Conservation (phyloP, 345 rosid species). For the Diplotaxis tenuifolia region DNA sequence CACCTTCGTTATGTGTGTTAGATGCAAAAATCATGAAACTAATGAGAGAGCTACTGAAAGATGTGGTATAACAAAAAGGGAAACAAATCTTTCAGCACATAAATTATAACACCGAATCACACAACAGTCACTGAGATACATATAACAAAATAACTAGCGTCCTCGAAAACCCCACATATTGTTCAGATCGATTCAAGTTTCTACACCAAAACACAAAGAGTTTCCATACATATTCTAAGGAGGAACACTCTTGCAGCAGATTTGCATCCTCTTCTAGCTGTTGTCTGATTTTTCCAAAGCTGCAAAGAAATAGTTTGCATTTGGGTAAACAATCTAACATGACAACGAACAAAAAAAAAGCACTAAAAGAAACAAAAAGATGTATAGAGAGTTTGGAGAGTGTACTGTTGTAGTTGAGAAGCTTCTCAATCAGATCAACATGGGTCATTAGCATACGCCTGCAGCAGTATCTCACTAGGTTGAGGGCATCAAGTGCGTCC, state of each 20-base stretch:
- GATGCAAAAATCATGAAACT: background rate
- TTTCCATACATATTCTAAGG: background rate
- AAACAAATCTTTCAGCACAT: background rate
- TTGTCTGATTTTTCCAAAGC: constrained; percentile 73
- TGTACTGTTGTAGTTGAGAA: constrained; percentile 91
- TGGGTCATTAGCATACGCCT: constrained; percentile 99
- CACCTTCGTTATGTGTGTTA: too few relatives aligned
- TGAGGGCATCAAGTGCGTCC: constrained; percentile 94
- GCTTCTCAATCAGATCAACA: constrained; percentile 98
- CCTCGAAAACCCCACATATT: background rate
- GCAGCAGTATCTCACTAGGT: constrained; percentile 88
- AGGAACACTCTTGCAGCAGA: background rate
- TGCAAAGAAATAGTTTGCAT: constrained; percentile 34
- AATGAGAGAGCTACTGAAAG: background rate
- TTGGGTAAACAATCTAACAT: background rate
- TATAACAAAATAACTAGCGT: background rate
- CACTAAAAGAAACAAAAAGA: background rate
- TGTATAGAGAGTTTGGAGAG: constrained; percentile 19
- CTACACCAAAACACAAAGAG: background rate
- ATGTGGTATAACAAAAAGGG: too few relatives aligned
- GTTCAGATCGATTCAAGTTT: constrained; percentile 7
- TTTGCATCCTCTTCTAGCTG: constrained; percentile 35
- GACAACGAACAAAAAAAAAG: background rate
- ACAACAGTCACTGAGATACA: background rate
- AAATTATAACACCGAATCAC: background rate